Conservation (phyloP, 2,329 filamentous ascomycete species). For the Podosphaera aphanis region DNA sequence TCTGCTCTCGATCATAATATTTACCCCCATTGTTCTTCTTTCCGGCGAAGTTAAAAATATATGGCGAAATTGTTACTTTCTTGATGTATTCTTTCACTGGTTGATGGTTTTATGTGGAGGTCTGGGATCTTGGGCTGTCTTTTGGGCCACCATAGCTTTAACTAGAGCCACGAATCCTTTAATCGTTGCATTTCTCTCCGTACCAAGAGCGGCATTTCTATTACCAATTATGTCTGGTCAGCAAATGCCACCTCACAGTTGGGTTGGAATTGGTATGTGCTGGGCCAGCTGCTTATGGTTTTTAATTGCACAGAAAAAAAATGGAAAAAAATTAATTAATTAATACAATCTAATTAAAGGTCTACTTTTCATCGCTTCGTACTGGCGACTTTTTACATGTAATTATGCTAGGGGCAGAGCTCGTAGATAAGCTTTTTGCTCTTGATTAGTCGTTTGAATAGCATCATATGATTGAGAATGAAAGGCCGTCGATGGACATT, state of each 20-base stretch:
- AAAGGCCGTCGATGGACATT: no score
- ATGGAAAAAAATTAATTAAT: constrained; percentile 12
- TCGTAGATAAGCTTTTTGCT: no score
- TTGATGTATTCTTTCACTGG: constrained; percentile 32
- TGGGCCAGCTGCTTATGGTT: constrained; percentile 27
- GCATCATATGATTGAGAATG: no score
- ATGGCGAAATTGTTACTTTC: constrained; percentile 27
- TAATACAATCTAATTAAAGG: no score
- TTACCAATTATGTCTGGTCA: constrained; percentile 23
- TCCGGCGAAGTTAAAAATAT: constrained; percentile 26
- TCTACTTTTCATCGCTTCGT: no score
- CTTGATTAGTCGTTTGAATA: no score
- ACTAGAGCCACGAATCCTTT: constrained; percentile 26
- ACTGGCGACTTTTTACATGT: no score
- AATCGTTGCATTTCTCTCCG: constrained; percentile 24
- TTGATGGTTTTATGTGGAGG: constrained; percentile 26
- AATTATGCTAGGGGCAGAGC: no score
- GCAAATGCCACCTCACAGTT: constrained; percentile 25
- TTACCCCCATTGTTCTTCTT: constrained; percentile 25
- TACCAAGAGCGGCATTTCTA: constrained; percentile 25
- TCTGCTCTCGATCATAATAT: constrained; percentile 23
- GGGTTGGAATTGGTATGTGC: constrained; percentile 26
- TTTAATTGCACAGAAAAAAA: constrained; percentile 20
- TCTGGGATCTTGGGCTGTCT: constrained; percentile 24
- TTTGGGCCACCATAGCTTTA: constrained; percentile 23